Percentiles rank a stretch among this genome's conserved stretches.
phyloP scores from a whole-genome alignment of 163 green algal species.

The Chlorella variabilis region DNA sequence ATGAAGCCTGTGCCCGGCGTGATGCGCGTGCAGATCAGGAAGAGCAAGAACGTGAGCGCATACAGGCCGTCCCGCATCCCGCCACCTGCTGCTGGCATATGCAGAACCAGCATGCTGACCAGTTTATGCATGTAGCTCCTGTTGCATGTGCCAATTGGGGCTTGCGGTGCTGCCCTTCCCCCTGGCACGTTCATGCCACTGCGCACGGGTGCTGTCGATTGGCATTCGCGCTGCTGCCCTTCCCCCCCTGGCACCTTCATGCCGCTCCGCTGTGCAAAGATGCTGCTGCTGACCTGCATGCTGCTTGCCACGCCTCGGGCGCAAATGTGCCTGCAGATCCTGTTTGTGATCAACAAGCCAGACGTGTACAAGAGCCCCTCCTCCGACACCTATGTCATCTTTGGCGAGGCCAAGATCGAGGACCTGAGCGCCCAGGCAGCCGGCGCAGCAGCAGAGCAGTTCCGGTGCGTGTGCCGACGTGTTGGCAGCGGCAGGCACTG shows the following conservation, averaged over 20 bases:
- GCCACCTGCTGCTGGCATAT: too few species aligned
- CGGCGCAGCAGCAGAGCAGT: conserved; percentile 84
- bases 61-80: too few species aligned
- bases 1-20: conserved; percentile 97
- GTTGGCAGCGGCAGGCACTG: too few species aligned
- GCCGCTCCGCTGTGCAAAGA: too few species aligned
- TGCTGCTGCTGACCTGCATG: too few species aligned
- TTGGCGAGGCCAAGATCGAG: conserved; percentile 99
- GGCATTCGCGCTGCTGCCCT: background rate
- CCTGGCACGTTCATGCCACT: too few species aligned
- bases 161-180: too few species aligned
- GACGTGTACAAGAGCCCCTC: conserved; percentile 98
- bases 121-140: background rate
- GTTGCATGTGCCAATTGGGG: too few species aligned
- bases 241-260: background rate
- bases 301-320: too few species aligned
- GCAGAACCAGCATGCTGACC: too few species aligned
- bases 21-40: conserved; percentile 95
- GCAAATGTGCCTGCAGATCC: conserved; percentile 71
- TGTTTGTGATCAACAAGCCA: conserved; percentile 98
- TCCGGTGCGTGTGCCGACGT: conserved; percentile 59
- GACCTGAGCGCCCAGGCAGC: conserved; percentile 92
- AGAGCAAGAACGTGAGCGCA: conserved; percentile 95
- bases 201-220: too few species aligned
- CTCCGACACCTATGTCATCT: conserved; percentile 99